Evolutionary conservation across 352 stramenopile species (phyloP), one percentile per base, ranked within the genome.

Genomic region (Globisporangium camurandrum): DNA sequence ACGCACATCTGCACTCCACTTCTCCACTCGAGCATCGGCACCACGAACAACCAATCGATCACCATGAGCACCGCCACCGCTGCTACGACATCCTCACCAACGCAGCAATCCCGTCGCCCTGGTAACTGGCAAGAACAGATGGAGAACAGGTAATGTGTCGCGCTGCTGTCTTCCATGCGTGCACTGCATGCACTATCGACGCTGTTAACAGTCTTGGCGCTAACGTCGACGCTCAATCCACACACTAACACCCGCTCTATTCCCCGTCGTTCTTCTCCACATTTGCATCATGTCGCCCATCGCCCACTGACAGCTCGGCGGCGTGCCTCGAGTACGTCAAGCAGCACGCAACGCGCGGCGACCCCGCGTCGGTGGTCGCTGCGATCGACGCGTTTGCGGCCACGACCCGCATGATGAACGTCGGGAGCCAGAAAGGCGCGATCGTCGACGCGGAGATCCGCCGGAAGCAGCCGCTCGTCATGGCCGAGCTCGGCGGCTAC

Each of bases 401-500:
- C 17, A 61, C 43, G 43, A 46, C 47, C 36, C 47, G 36, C 36
- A 72, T 75, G 62, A 78, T 78, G 67, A 71, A 78, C 50, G 59
- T 71, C n/a, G 62, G 62, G 1, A 40, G 24, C 20, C 27, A 23
- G 22, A 56, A 56, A 48, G 49, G 49, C 49, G 39, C 26, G 33
- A 62, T 67, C 41, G 59, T 71, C 3, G 68, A 78, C 41, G 39
- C 50, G 4, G 56, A 74, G 49, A 74, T 80, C 52, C 55, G 57
- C 27, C 60, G 59, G 38, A 61, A 57, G 24, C 59, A 69, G 44
- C 66, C 66, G 1, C n/a, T 20, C 3, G 26, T 75, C 44, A 80
- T 76, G 66, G 64, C 51, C 14, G 69, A 80, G 33, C 51, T 80
- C 14, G 66, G 69, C 20, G 60, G 43, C 4, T 80, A 66, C 53